Evolutionary conservation across 2,329 filamentous ascomycete species (phyloP).

Genomic region (Whalleya microplaca): DNA sequence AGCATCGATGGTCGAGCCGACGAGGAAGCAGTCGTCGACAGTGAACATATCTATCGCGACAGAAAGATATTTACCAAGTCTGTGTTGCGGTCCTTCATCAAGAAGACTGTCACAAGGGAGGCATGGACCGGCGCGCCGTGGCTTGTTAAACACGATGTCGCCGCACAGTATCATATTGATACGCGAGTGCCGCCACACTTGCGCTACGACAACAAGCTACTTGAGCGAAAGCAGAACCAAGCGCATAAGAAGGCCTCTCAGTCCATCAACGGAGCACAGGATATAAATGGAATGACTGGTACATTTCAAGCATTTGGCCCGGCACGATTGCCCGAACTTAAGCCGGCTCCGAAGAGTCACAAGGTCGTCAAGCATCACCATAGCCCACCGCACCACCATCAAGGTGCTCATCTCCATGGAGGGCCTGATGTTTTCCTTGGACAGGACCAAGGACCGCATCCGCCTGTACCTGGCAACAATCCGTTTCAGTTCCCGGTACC

Average conservation of each 20-base stretch:
- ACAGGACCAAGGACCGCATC: conserved; percentile 44
- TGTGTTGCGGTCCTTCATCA: conserved; percentile 90
- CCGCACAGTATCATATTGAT: conserved; percentile 81
- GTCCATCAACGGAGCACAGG: conserved; percentile 39
- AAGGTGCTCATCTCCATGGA: conserved; percentile 41
- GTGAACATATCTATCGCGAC: conserved; percentile 82
- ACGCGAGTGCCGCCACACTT: conserved; percentile 84
- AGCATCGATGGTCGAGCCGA: conserved; percentile 69
- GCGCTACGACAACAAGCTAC: conserved; percentile 77
- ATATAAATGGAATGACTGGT: conserved; percentile 44
- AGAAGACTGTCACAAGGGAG: conserved; percentile 89
- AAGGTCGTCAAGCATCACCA: conserved; percentile 61
- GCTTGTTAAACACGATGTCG: conserved; percentile 87
- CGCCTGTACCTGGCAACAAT: conserved; percentile 48
- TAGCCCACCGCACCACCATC: conserved; percentile 42
- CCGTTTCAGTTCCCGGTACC: conserved; percentile 51
- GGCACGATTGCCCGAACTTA: conserved; percentile 70
- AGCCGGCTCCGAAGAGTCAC: conserved; percentile 71
- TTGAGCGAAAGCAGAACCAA: conserved; percentile 74
- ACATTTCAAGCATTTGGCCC: conserved; percentile 47
- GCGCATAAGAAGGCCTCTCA: conserved; percentile 64
- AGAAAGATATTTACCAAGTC: conserved; percentile 93
- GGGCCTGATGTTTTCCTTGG: conserved; percentile 42
- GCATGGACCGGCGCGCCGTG: conserved; percentile 96
- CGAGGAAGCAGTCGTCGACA: conserved; percentile 78